A percentile compares a stretch with the other conserved stretches of the same genome.
phyloP scores from a whole-genome alignment of 441 rosid genomes.

The Brassica hybrid region DNA sequence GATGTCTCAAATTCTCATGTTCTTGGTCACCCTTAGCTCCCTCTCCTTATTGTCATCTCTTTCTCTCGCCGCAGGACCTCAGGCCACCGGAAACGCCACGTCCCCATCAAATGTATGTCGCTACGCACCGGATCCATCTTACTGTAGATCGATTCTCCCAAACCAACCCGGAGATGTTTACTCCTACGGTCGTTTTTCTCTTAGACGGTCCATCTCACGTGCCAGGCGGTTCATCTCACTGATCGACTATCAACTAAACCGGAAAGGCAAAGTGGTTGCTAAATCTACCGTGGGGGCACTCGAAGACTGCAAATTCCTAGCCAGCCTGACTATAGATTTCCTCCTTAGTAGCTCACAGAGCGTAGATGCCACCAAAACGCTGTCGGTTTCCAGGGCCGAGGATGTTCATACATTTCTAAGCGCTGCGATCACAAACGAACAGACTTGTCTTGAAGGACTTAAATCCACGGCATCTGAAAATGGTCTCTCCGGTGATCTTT shows the following conservation, averaged over 20 bases:
- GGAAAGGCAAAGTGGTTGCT: conserved; percentile 48
- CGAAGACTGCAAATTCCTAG: conserved; percentile 73
- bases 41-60: conserved; percentile 22
- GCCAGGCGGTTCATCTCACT: conserved; percentile 58
- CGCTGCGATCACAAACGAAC: conserved; percentile 61
- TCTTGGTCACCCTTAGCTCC: conserved; percentile 23
- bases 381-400: conserved; percentile 54
- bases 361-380: conserved; percentile 48
- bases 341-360: conserved; percentile 51
- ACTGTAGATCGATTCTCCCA: conserved; percentile 69
- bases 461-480: conserved; percentile 52
- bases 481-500: conserved; percentile 59
- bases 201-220: conserved; percentile 64
- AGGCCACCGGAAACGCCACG: conserved; percentile 28
- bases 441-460: conserved; percentile 70
- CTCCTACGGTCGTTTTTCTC: conserved; percentile 58
- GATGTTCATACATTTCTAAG: conserved; percentile 65
- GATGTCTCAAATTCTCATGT: conserved; percentile 37
- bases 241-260: conserved; percentile 53
- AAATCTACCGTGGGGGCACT: conserved; percentile 58
- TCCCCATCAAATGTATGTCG: conserved; percentile 53
- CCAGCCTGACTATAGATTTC: conserved; percentile 59
- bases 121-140: conserved; percentile 70
- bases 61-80: conserved; percentile 23
- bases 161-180: conserved; percentile 54